Conservation (phyloP, 352 stramenopile genomes). For the Thraustochytrium sp. region DNA sequence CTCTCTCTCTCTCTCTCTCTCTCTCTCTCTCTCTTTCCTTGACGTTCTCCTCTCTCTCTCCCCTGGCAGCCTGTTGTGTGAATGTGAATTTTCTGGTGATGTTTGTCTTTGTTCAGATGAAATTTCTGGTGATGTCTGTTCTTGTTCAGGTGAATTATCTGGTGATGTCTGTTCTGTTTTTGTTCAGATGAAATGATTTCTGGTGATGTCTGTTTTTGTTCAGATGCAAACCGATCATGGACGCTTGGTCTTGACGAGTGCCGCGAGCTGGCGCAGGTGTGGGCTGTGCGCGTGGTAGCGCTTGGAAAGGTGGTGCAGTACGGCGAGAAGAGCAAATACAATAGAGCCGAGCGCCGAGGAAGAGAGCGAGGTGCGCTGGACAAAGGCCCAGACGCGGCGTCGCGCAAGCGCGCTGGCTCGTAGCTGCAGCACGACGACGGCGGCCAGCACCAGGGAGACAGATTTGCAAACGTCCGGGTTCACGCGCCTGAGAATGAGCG, state of each 20-base stretch:
- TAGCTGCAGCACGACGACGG: not conserved
- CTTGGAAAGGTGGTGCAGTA: not conserved
- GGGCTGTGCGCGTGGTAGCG: not conserved
- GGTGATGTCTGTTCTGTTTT: too few relatives aligned
- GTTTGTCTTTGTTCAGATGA: too few relatives aligned
- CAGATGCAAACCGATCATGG: not conserved
- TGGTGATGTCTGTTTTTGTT: not conserved
- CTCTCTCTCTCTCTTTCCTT: too few relatives aligned
- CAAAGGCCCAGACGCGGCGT: not conserved
- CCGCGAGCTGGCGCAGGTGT: not conserved
- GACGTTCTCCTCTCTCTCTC: too few relatives aligned
- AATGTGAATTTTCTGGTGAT: too few relatives aligned
- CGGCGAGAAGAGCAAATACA: not conserved
- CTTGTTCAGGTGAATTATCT: not conserved
- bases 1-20: too few relatives aligned
- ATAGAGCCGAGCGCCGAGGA: not conserved
- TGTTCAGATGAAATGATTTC: not conserved
- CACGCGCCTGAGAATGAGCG: not conserved
- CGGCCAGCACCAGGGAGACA: not conserved
- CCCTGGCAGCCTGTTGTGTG: too few relatives aligned
- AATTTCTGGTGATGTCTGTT: not conserved
- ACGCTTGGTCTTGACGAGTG: not conserved
- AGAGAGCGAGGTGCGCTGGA: not conserved
- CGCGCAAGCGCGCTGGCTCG: not conserved
- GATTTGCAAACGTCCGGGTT: slow-evolving; percentile 18